Evolutionary conservation across 805 yeast species (phyloP).

Genomic region (Clavispora carvajalis): DNA sequence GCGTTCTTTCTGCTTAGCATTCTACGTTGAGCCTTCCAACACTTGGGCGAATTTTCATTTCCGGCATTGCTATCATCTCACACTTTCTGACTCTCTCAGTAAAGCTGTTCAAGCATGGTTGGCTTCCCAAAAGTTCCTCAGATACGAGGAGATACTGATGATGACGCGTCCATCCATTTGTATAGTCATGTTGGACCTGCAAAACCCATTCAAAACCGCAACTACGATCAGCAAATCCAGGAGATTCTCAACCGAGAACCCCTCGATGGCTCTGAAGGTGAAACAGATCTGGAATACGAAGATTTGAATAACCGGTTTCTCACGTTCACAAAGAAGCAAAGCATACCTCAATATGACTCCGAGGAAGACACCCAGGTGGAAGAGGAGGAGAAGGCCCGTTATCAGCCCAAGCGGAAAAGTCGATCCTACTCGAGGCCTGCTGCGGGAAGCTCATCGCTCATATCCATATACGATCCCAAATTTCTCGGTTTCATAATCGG

Average conservation of each 20-base stretch:
- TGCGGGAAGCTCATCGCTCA: not conserved
- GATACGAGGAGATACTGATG: conserved; percentile 36
- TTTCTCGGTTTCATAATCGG: conserved; percentile 5
- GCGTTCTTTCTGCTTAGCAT: not conserved
- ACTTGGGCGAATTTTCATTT: too few species aligned
- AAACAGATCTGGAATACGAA: conserved; percentile 2
- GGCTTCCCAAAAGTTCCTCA: conserved; percentile 34
- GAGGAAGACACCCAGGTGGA: conserved; percentile 10
- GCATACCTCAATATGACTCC: not conserved
- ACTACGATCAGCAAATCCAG: conserved; percentile 9
- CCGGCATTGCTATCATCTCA: too few species aligned
- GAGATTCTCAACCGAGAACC: conserved; percentile 5
- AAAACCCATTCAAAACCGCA: conserved; percentile 22
- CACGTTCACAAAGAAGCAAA: conserved; percentile 12
- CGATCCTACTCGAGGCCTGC: not conserved
- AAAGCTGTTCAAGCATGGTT: conserved; percentile 12
- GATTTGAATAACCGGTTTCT: conserved; percentile 16
- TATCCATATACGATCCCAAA: not conserved
- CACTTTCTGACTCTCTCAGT: too few species aligned
- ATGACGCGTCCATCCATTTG: conserved; percentile 38
- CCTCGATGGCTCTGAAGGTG: conserved; percentile 3
- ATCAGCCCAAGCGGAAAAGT: not conserved
- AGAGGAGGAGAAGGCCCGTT: conserved; percentile 1
- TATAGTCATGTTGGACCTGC: conserved; percentile 35
- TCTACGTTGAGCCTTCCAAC: too few species aligned